A percentile compares a stretch with the other conserved stretches of the same genome.
Evolutionary conservation across 2,329 filamentous ascomycete species (phyloP).

Genomic region (Epichloe bromicola): DNA sequence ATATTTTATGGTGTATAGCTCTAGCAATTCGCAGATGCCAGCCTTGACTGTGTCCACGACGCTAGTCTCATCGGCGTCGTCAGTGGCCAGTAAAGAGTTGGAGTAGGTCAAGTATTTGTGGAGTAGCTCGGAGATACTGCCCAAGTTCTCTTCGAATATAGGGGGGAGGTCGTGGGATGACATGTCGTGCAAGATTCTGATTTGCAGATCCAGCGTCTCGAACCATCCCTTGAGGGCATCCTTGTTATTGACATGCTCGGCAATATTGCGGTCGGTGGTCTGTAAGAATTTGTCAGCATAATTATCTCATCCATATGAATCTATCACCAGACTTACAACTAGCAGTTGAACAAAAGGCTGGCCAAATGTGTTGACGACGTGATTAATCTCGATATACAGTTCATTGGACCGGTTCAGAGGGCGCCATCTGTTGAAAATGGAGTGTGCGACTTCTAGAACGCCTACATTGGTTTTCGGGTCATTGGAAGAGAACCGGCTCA

Average conservation of each 20-base stretch:
- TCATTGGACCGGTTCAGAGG: constrained; percentile 88
- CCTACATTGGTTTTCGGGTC: constrained; percentile 82
- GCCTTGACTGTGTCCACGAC: constrained; percentile 78
- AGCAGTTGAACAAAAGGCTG: constrained; percentile 71
- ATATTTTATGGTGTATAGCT: constrained; percentile 87
- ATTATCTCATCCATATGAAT: constrained; percentile 2
- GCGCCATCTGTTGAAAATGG: constrained; percentile 92
- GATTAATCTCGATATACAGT: constrained; percentile 89
- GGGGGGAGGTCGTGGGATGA: constrained; percentile 95
- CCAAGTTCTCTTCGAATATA: constrained; percentile 81
- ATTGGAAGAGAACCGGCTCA: constrained; percentile 69
- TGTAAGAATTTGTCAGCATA: constrained; percentile 16
- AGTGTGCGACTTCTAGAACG: constrained; percentile 93
- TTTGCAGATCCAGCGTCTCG: constrained; percentile 71
- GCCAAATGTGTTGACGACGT: constrained; percentile 79
- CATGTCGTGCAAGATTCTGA: constrained; percentile 90
- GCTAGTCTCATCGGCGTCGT: constrained; percentile 82
- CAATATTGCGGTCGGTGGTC: constrained; percentile 59
- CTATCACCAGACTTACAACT: constrained; percentile 35
- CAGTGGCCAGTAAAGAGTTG: constrained; percentile 68
- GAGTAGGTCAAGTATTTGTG: constrained; percentile 90
- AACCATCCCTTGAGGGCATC: constrained; percentile 65
- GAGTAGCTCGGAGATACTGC: constrained; percentile 61
- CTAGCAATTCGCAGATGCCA: constrained; percentile 82
- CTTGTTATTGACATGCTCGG: constrained; percentile 63